Evolutionary conservation across 2,329 filamentous ascomycete genomes (phyloP).

Genomic region (Cladosporium sphaerospermum): DNA sequence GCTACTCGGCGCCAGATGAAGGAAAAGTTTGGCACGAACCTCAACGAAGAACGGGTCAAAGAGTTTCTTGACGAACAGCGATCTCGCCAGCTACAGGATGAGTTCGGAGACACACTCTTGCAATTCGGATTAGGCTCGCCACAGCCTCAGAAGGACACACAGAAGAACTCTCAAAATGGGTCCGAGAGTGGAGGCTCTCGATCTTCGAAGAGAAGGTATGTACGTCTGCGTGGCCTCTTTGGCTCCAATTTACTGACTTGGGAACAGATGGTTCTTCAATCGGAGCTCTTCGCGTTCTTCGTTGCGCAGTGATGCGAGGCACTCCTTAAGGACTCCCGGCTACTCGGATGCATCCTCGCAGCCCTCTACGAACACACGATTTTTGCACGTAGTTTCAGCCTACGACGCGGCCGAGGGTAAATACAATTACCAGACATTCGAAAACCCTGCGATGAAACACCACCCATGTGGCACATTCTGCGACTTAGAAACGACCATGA

Average conservation of each 20-base stretch:
- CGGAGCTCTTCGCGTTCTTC: background rate
- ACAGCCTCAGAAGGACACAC: background rate
- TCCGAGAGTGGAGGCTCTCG: background rate
- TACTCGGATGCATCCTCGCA: too few relatives aligned
- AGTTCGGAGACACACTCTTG: background rate
- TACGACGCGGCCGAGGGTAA: background rate
- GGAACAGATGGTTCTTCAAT: constrained; percentile 1
- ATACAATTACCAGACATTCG: background rate
- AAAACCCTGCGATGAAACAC: background rate
- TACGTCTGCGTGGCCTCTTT: background rate
- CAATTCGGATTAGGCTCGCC: background rate
- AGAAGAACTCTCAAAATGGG: background rate
- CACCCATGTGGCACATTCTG: background rate
- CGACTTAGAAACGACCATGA: background rate
- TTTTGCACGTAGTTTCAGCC: background rate
- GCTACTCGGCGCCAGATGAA: background rate
- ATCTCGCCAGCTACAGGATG: background rate
- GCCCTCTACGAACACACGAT: background rate
- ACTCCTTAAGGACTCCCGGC: background rate
- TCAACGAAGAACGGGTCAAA: background rate
- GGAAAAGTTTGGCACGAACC: background rate
- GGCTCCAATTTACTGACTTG: background rate
- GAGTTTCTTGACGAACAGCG: constrained; percentile 3
- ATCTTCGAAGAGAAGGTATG: background rate
- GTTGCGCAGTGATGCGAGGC: background rate